A percentile compares a stretch with the other conserved stretches of the same genome.
These are phyloP conservation scores for Dalbergia oliveri DNA, from an alignment of 306 rosid genomes.

Conservation along the genomic window DNA sequence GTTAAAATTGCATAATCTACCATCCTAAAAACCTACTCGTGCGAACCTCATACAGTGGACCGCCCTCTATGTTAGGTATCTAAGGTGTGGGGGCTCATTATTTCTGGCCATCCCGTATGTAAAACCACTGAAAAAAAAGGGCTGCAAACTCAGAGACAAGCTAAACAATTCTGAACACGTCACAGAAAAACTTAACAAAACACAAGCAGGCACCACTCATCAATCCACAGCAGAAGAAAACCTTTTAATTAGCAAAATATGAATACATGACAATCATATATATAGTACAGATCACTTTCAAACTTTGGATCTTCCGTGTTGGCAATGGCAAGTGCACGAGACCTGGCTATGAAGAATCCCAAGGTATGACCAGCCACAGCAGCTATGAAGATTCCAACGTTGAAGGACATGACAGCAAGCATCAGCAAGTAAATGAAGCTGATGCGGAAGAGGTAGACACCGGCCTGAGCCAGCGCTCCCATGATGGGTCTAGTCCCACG, in stretches of 20 bases:
- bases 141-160: neutral
- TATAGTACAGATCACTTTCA: conserved; percentile 18
- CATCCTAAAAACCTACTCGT: no score
- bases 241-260: no score
- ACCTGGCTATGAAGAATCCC: conserved; percentile 63
- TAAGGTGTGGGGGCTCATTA: neutral
- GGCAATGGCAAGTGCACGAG: conserved; percentile 46
- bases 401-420: conserved; percentile 86
- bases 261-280: no score
- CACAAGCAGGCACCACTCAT: no score
- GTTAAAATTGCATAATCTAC: no score
- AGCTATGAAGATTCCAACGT: conserved; percentile 69
- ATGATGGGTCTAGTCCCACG: conserved; percentile 22
- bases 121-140: neutral
- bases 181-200: no score
- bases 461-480: conserved; percentile 45
- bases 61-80: neutral
- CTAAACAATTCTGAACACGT: neutral
- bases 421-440: conserved; percentile 66
- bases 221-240: no score
- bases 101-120: no score
- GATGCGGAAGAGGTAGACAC: conserved; percentile 51
- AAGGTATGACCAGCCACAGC: conserved; percentile 73
- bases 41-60: accelerated
- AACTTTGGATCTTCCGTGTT: conserved; percentile 37